Base-by-base conservation (phyloP, 129 eudicot genomes). In the Flaveria linearis region DNA sequence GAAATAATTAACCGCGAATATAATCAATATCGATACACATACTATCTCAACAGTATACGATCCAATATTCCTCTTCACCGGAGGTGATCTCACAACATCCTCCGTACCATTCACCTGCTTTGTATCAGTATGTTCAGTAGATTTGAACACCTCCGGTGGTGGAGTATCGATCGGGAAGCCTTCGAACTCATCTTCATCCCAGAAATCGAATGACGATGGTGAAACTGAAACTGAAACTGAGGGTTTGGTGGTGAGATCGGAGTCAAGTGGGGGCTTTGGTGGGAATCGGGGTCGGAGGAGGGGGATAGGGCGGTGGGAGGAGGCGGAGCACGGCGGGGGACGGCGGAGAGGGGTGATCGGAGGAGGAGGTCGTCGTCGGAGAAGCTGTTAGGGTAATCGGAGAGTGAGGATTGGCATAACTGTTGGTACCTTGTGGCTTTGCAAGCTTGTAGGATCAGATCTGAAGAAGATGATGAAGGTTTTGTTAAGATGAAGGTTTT, bases 161-260 rank as follows among this genome's bases (percentile, higher is more conserved):
- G 80, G 6, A 47, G 47, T 60, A 30, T 73, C 84, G 55, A 67
- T 18, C 9, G 96, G 96, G 20, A 93, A 68, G 6, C 98, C 98
- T 80, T 91, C 97, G 42, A 93, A 93, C 68, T 93, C 98, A 70
- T 93, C 98, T 65, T 93, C 98, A 56, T 93, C 98, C 98, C 98
- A 93, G 73, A 75, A 81, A 26, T 93, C 96, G 49, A 88, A 89
- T 7, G 87, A 69, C 1, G 90, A 84, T 1, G 85, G 65, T 28
- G 89, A 18, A 4, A 76, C 39, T 33, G 39, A 3, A 30, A 3
- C 7, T 7, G 90, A 33, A 33, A 5, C 7, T 7, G 90, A 60
- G 42, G 90, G 71, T 72, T 82, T 47, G 73, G 73, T 52, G 11
- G 76, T 15, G 70, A 71, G 81, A 84, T 87, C 88, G 77, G 91